Evolutionary conservation across 805 yeast genomes (phyloP), one percentile per base, ranked within the genome.

Genomic region (Sugiyamaella chiloensis): DNA sequence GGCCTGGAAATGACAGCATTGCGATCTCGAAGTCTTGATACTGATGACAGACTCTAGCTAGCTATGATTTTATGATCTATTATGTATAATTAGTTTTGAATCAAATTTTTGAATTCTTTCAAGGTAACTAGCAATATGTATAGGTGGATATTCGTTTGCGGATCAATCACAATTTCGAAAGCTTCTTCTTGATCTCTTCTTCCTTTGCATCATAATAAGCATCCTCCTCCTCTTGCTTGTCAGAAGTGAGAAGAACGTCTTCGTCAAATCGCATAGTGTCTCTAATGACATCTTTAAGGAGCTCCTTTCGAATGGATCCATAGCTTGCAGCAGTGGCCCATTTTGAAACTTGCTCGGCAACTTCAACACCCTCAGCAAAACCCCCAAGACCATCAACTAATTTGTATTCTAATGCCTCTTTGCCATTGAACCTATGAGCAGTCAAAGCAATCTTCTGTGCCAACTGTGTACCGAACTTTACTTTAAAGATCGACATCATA

Each of bases 381-480:
- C 58, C 65, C 5, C 72, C 72, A 26, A 56, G 51, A 1, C 59
- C 61, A 36, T 68, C 64, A 37, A 68, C 56, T 5, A 68, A 40
- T 1, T 64, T 62, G 27, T 46, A 44, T 40, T 56, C 45, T 4
- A 62, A 40, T 8, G 67, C 62, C 46, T 57, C 62, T 29, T 42
- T 44, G n/a, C 59, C 66, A 3, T 65, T 40, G 53, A 64, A 68
- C 26, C 72, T 52, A 31, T 64, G 62, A 14, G 67, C 72, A 24
- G 60, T 59, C 27, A 65, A 48, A 21, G 61, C 61, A 39, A 63
- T 60, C 48, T 58, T 57, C 34, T 62, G 65, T 36, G 64, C 56
- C 2, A 55, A 42, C 40, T 42, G 54, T n/a, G 57, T 50, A 11
- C 71, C 66, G 21, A 52, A 56, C 43, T 64, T 60, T 46, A 51